These are phyloP conservation scores for Anacardium occidentale DNA, from an alignment of 345 rosid species.

Conservation along the genomic window DNA sequence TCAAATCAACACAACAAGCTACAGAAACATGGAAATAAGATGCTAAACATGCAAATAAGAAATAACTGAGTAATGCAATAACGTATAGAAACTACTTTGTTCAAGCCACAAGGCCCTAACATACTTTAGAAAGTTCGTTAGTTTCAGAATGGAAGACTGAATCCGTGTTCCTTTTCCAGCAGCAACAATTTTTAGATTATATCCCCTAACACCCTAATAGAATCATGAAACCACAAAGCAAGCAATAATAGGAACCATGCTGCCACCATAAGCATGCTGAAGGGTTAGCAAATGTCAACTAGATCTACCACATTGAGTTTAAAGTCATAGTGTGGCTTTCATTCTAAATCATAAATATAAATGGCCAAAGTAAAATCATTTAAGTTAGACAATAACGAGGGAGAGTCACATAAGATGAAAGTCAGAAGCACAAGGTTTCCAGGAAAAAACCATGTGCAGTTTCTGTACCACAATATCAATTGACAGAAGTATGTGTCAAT, in stretches of 20 bases:
- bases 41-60: no score
- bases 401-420: background rate
- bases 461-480: slow-evolving; percentile 3
- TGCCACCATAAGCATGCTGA: background rate
- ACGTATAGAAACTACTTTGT: no score
- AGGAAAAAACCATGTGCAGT: background rate
- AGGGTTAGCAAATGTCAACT: background rate
- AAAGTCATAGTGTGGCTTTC: slow-evolving; percentile 2
- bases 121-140: no score
- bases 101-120: no score
- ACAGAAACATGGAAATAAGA: no score
- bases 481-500: background rate
- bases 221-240: background rate
- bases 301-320: background rate
- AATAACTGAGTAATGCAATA: no score
- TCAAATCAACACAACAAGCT: no score
- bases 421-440: slow-evolving; percentile 6
- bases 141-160: no score
- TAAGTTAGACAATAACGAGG: background rate
- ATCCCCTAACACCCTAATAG: background rate
- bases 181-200: background rate
- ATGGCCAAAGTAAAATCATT: background rate
- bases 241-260: background rate
- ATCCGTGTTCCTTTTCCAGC: no score
- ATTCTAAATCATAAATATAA: background rate